Evolutionary conservation across 2,329 filamentous ascomycete genomes (phyloP).

Genomic region (Daldinia eschscholtzii): DNA sequence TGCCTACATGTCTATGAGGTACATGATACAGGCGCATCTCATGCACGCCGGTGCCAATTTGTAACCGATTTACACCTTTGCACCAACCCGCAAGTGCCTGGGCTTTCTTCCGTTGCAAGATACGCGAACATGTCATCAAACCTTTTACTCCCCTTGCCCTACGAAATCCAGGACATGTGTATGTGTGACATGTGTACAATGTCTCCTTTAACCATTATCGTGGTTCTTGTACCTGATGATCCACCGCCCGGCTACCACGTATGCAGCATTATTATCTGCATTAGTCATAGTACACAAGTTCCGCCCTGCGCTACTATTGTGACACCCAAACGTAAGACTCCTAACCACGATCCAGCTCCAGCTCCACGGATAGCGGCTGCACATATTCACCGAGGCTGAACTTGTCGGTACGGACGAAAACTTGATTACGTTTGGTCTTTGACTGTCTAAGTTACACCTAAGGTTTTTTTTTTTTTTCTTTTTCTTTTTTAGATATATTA

Average conservation of each 20-base stretch:
- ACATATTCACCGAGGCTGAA: constrained; percentile 34
- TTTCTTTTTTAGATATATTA: constrained; percentile 17
- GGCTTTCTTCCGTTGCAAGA: constrained; percentile 29
- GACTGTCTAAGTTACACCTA: not conserved
- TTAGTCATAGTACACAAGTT: constrained; percentile 53
- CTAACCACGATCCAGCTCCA: constrained; percentile 10
- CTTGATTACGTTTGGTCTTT: constrained; percentile 13
- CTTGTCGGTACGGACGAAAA: constrained; percentile 30
- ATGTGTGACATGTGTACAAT: constrained; percentile 24
- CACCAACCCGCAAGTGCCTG: constrained; percentile 23
- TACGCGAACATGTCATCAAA: constrained; percentile 39
- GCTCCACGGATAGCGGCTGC: constrained; percentile 13
- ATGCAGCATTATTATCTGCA: constrained; percentile 48
- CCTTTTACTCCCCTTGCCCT: constrained; percentile 38
- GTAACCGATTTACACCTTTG: not conserved
- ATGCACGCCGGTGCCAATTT: constrained; percentile 19
- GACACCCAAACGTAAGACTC: constrained; percentile 22
- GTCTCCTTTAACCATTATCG: constrained; percentile 39
- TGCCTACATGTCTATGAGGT: constrained; percentile 17
- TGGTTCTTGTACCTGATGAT: constrained; percentile 48
- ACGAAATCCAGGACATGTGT: constrained; percentile 35
- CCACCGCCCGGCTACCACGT: constrained; percentile 41
- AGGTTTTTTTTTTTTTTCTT: too few relatives aligned
- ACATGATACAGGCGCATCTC: constrained; percentile 19
- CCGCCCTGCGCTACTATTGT: constrained; percentile 34